A percentile compares a stretch with the other conserved stretches of the same genome.
Evolutionary conservation across 495 filamentous ascomycete species (phyloP).

Genomic region (Penicillium maclennaniae): DNA sequence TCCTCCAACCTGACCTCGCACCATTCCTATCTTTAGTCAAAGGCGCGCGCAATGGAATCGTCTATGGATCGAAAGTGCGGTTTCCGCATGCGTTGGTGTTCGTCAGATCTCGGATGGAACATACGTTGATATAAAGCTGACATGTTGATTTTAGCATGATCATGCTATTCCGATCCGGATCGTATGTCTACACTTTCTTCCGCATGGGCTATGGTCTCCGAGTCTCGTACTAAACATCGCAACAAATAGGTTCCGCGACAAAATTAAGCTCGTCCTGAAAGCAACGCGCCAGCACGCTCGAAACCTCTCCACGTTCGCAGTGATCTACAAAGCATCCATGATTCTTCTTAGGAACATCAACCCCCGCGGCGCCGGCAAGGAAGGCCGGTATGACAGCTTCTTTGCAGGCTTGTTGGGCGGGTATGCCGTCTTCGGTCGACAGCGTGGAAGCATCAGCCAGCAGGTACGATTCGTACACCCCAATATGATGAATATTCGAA

Average conservation of each 20-base stretch:
- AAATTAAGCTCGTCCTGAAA: slow-evolving; percentile 69
- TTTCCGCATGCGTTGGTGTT: slow-evolving; percentile 97
- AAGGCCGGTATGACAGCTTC: slow-evolving; percentile 75
- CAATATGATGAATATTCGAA: neutral
- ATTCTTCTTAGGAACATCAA: slow-evolving; percentile 63
- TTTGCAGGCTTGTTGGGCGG: slow-evolving; percentile 88
- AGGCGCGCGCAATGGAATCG: slow-evolving; percentile 89
- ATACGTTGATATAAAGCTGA: slow-evolving; percentile 5
- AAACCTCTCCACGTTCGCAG: slow-evolving; percentile 86
- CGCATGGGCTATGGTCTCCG: slow-evolving; percentile 9
- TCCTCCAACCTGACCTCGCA: slow-evolving; percentile 79
- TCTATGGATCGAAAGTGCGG: slow-evolving; percentile 96
- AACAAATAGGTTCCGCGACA: slow-evolving; percentile 63
- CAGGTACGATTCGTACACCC: slow-evolving; percentile 54
- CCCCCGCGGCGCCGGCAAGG: slow-evolving; percentile 55
- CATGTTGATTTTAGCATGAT: slow-evolving; percentile 64
- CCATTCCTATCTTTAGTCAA: slow-evolving; percentile 81
- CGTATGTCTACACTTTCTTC: slow-evolving; percentile 45
- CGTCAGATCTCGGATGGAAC: slow-evolving; percentile 12
- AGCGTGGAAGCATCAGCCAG: slow-evolving; percentile 80
- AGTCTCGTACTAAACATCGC: neutral
- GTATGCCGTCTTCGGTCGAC: slow-evolving; percentile 87
- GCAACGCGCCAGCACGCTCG: slow-evolving; percentile 87
- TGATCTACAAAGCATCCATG: slow-evolving; percentile 82
- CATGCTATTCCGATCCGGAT: slow-evolving; percentile 87